Evolutionary conservation across 2,329 filamentous ascomycete species (phyloP).

Genomic region (Aureobasidium sp.): DNA sequence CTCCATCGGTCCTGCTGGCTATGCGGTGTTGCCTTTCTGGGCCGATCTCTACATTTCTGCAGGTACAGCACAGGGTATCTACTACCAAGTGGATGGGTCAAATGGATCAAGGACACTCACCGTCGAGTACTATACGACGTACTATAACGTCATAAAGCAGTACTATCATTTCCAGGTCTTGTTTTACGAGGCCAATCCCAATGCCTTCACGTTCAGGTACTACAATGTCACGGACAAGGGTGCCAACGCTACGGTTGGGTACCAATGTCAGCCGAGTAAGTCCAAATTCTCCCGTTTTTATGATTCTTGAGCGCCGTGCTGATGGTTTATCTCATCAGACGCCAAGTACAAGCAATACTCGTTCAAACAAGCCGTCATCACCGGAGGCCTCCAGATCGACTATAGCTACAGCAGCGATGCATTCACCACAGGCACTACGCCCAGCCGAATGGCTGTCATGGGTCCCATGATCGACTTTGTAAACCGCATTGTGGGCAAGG

Average conservation of each 20-base stretch:
- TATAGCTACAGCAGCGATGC: not conserved
- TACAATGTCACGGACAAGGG: conserved; percentile 17
- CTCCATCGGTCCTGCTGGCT: not conserved
- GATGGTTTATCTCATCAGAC: not conserved
- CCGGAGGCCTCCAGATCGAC: conserved; percentile 8
- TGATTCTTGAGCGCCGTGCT: not conserved
- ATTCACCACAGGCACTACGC: not conserved
- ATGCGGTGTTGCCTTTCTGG: conserved; percentile 18
- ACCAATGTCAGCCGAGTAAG: conserved; percentile 14
- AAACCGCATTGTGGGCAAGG: not conserved
- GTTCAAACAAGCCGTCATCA: conserved; percentile 16
- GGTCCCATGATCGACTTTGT: not conserved
- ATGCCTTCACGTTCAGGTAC: conserved; percentile 17
- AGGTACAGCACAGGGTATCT: conserved; percentile 21
- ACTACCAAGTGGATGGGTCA: conserved; percentile 19
- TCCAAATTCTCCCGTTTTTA: not conserved
- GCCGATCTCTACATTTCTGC: conserved; percentile 21
- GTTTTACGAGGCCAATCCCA: conserved; percentile 4
- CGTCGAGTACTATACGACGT: conserved; percentile 19
- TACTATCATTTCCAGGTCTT: conserved; percentile 22
- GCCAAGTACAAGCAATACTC: conserved; percentile 15
- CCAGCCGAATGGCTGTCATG: not conserved
- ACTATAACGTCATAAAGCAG: conserved; percentile 8
- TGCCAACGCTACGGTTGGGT: conserved; percentile 14
- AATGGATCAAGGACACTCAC: conserved; percentile 9